A percentile compares a stretch with the other conserved stretches of the same genome.
Evolutionary conservation across 1,284 basidiomycete genomes (phyloP).

Genomic region (Ustilago trichophora): DNA sequence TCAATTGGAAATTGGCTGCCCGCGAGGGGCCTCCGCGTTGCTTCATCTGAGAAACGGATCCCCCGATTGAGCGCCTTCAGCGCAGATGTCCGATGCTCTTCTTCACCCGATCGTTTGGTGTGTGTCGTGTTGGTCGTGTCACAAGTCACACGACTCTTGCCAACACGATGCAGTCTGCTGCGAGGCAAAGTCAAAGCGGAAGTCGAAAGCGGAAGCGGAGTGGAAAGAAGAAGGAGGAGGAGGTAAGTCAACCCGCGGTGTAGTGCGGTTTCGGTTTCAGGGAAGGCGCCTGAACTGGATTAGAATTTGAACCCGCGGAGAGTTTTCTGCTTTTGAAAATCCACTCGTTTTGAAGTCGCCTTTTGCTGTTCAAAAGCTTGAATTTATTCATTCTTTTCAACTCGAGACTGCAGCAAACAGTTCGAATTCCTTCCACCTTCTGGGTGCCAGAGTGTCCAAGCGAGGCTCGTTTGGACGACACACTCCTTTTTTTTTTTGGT

Average conservation of each 20-base stretch:
- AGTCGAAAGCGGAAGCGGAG: background rate
- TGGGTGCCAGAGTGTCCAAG: background rate
- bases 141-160: constrained; percentile 9
- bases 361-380: background rate
- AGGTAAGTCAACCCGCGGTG: too few relatives aligned
- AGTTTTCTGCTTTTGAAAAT: too few relatives aligned
- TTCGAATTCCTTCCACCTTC: constrained; percentile 4
- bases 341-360: too few relatives aligned
- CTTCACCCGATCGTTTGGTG: too few relatives aligned
- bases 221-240: too few relatives aligned
- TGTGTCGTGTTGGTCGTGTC: background rate
- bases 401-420: constrained; percentile 1
- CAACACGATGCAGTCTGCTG: background rate
- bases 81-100: too few relatives aligned
- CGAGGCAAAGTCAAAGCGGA: constrained; percentile 6
- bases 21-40: too few relatives aligned
- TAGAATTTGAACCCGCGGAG: constrained; percentile 4
- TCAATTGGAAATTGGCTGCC: too few relatives aligned
- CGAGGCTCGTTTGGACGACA: constrained; percentile 8
- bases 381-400: background rate
- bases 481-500: too few relatives aligned
- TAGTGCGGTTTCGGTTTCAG: too few relatives aligned
- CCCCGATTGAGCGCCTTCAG: background rate
- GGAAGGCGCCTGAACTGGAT: background rate
- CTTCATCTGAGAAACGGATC: background rate